phyloP scores from a whole-genome alignment of 1,284 basidiomycete species.

The Anthracocystis setariae region DNA sequence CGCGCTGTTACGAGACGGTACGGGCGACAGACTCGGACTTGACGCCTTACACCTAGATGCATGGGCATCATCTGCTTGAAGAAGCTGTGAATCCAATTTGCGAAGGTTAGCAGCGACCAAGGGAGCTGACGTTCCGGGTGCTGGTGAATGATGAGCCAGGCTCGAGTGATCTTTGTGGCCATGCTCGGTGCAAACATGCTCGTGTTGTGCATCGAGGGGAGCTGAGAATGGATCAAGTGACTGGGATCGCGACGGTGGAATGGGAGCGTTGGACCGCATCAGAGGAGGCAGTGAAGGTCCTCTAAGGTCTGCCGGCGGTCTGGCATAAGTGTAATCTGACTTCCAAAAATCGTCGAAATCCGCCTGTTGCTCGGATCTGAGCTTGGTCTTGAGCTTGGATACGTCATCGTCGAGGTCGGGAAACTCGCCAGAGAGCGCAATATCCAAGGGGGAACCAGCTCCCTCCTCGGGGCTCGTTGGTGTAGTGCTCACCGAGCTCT shows the following conservation, averaged over 20 bases:
- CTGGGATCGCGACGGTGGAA: conserved; percentile 37
- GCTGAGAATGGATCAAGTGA: conserved; percentile 32
- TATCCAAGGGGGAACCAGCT: conserved; percentile 9
- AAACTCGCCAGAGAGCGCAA: conserved; percentile 5
- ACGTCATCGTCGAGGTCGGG: conserved; percentile 6
- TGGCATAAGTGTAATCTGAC: conserved; percentile 35
- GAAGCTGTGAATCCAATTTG: conserved; percentile 30
- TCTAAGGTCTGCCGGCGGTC: conserved; percentile 5
- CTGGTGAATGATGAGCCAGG: not conserved
- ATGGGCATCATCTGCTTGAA: not conserved
- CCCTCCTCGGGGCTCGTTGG: conserved; percentile 48
- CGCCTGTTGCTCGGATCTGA: not conserved
- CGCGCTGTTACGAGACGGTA: conserved; percentile 8
- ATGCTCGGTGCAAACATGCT: not conserved
- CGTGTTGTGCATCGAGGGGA: conserved; percentile 5
- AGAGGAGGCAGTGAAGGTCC: conserved; percentile 28
- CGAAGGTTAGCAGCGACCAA: conserved; percentile 31
- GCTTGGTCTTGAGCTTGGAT: not conserved
- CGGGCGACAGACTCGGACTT: conserved; percentile 6
- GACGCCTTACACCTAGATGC: not conserved
- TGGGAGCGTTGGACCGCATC: conserved; percentile 34
- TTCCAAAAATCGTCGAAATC: conserved; percentile 33
- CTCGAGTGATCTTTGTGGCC: conserved; percentile 1
- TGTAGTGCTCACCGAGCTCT: conserved; percentile 47
- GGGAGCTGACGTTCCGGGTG: conserved; percentile 2